Base-by-base conservation (phyloP, 257 asterid species). In the Misopates orontium region DNA sequence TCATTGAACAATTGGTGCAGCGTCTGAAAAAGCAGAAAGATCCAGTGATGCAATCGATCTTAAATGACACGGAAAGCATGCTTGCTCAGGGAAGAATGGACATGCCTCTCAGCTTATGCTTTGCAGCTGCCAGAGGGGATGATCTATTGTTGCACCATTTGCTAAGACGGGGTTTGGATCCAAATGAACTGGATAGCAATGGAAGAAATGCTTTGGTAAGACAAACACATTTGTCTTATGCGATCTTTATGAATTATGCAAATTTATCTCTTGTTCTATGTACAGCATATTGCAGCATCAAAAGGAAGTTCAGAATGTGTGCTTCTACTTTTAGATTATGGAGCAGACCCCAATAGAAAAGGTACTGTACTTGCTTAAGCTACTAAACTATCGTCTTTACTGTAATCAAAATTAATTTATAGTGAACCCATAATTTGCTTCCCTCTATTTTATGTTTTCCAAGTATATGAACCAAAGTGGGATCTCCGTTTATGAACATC, bases 51-150 rank as follows among this genome's bases (percentile, higher is more conserved):
- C 87, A 82, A n/a, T 78, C 78, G 23, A 83, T 88, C 20, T 74
- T 82, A 74, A 55, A 54, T 19, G 81, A 83, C 64, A 88, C 90
- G 1, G 94, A 91, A 69, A 85, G 86, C 55, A 82, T 84, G 90
- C 82, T 91, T 68, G 85, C 94, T 56, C 86, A 83, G 21, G 96
- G 98, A 66, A 86, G 81, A 66, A 80, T 82, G 88, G 94, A 85
- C 47, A 62, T 91, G 79, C 98, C 96, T 65, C 91, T 88, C 42
- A 91, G 83, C 81, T 78, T 91, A 69, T 82, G 90, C 80, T 91
- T 91, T 75, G 96, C 98, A 44, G 96, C 94, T 25, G 84, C 56
- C 53, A 80, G 96, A 69, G 91, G 87, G 31, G 96, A 88, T 56
- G 88, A 80, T 62, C 72, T 83, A 15, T 71, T 91, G 79, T 73